These are phyloP conservation scores for Gossypium gossypioides DNA, from an alignment of 441 rosid genomes.

Conservation along the genomic window DNA sequence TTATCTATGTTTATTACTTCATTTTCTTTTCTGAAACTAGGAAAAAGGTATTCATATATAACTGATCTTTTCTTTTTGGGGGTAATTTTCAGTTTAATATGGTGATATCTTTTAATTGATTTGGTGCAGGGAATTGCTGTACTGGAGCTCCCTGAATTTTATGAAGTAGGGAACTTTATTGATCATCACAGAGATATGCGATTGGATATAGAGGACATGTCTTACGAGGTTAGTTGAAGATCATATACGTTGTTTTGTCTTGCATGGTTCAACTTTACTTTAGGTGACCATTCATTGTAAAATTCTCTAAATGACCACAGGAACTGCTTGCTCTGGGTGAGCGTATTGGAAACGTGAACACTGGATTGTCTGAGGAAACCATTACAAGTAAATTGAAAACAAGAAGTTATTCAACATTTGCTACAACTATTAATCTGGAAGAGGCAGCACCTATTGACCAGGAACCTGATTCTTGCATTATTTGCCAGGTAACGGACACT, in stretches of 20 bases:
- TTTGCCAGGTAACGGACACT: constrained; percentile 62
- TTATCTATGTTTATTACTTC: background rate
- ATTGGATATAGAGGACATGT: constrained; percentile 83
- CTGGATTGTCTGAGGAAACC: constrained; percentile 66
- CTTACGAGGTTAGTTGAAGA: constrained; percentile 58
- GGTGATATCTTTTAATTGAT: constrained; percentile 10
- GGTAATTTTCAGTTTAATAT: background rate
- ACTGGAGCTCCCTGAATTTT: constrained; percentile 43
- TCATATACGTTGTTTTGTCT: background rate
- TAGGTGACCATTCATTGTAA: background rate
- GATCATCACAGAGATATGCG: constrained; percentile 90
- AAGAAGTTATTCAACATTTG: constrained; percentile 31
- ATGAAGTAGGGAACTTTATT: constrained; percentile 36
- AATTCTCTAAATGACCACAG: constrained; percentile 28
- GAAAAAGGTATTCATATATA: background rate
- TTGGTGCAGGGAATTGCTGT: constrained; percentile 55
- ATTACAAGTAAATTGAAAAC: constrained; percentile 38
- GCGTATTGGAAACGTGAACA: constrained; percentile 66
- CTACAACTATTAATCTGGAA: constrained; percentile 43
- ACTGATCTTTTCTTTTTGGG: background rate
- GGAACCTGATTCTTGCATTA: constrained; percentile 62
- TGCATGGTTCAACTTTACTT: background rate
- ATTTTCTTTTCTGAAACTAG: constrained; percentile 3
- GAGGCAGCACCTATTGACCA: constrained; percentile 48
- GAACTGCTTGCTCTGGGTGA: constrained; percentile 86